A percentile compares a stretch with the other conserved stretches of the same genome.
These are phyloP conservation scores for Kwoniella dendrophila DNA, from an alignment of 768 basidiomycete genomes.

Conservation along the genomic window DNA sequence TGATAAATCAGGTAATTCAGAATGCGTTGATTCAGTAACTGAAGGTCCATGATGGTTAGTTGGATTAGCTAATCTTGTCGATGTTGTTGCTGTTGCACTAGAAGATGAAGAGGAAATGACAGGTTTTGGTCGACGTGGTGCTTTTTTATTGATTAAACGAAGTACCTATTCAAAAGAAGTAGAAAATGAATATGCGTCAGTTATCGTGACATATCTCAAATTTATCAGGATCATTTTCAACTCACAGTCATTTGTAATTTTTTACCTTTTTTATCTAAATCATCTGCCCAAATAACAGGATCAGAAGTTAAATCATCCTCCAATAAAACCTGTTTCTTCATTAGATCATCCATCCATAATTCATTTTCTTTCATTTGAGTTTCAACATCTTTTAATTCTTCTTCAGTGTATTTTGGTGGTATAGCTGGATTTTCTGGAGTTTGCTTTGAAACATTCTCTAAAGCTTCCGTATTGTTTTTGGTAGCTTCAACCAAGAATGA, in stretches of 20 bases:
- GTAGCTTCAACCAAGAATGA: slow-evolving; percentile 82
- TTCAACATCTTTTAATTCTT: slow-evolving; percentile 82
- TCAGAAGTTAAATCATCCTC: slow-evolving; percentile 68
- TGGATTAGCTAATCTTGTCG: slow-evolving; percentile 15
- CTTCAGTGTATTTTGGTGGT: slow-evolving; percentile 77
- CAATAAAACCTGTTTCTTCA: slow-evolving; percentile 77
- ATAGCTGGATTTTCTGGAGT: slow-evolving; percentile 59
- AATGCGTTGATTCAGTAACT: slow-evolving; percentile 9
- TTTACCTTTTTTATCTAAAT: slow-evolving; percentile 82
- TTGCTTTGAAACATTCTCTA: too few relatives aligned
- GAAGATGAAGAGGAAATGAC: slow-evolving; percentile 25
- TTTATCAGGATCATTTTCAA: background rate
- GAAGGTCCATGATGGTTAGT: slow-evolving; percentile 19
- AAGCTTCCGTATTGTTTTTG: slow-evolving; percentile 25
- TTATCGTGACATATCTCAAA: background rate
- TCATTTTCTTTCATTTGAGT: slow-evolving; percentile 76
- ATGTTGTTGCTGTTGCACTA: slow-evolving; percentile 7
- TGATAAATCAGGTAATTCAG: background rate
- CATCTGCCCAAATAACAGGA: slow-evolving; percentile 79
- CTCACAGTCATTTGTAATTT: slow-evolving; percentile 69
- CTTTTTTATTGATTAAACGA: slow-evolving; percentile 40
- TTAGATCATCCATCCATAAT: slow-evolving; percentile 76
- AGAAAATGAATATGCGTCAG: background rate
- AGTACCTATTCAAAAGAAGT: slow-evolving; percentile 33
- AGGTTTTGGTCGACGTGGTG: slow-evolving; percentile 36